Percentiles rank a stretch among this genome's conserved stretches.
These are phyloP conservation scores for Chlorella sp. DNA, from an alignment of 139 green algal genomes.

Conservation along the genomic window DNA sequence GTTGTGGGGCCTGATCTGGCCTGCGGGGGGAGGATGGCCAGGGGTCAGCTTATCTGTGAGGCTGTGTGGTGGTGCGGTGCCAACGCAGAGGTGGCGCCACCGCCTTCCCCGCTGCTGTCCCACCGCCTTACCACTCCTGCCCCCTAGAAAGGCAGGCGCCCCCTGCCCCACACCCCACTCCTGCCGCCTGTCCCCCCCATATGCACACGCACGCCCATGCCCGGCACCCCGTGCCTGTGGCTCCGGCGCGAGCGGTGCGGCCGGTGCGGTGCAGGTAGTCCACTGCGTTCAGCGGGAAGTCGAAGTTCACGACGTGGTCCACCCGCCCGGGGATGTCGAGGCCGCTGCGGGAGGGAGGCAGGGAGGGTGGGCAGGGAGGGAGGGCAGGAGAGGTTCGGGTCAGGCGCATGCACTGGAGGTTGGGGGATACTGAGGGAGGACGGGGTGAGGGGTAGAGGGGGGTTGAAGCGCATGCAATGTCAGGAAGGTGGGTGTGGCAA, in stretches of 20 bases:
- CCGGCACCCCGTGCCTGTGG: slow-evolving; percentile 47
- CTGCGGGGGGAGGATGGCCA: background rate
- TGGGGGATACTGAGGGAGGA: background rate
- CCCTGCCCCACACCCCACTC: too few species aligned
- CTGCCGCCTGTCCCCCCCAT: background rate
- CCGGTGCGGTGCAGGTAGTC: slow-evolving; percentile 95
- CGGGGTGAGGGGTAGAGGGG: too few species aligned
- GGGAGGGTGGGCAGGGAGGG: background rate
- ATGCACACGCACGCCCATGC: background rate
- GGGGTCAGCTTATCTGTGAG: too few species aligned
- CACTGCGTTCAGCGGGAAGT: slow-evolving; percentile 91
- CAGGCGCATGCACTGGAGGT: too few species aligned
- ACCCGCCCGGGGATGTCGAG: slow-evolving; percentile 93
- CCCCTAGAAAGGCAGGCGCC: too few species aligned
- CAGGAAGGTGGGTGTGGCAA: too few species aligned
- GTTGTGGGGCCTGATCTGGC: too few species aligned
- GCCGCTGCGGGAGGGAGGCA: slow-evolving; percentile 55
- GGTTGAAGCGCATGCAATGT: too few species aligned
- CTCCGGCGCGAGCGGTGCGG: slow-evolving; percentile 86
- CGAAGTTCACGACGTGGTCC: slow-evolving; percentile 98
- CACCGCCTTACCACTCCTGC: too few species aligned
- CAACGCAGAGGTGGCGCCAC: too few species aligned
- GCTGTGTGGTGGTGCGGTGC: too few species aligned
- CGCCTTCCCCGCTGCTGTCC: too few species aligned
- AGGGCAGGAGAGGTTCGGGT: background rate